These are phyloP conservation scores for Picea sitchensis DNA, from an alignment of 75 land plant species.

Conservation along the genomic window DNA sequence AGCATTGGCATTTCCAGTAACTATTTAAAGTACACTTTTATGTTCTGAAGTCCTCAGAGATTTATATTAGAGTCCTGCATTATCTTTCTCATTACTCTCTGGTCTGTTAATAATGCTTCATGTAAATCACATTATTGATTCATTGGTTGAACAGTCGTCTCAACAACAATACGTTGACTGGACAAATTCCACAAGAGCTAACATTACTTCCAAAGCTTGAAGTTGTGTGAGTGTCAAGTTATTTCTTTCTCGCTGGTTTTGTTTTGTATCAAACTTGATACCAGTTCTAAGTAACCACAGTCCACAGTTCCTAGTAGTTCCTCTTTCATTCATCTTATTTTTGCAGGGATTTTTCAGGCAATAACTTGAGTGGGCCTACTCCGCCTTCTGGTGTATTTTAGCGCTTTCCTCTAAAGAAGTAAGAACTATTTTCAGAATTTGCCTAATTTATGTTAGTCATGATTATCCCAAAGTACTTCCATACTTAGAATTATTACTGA, in stretches of 20 bases:
- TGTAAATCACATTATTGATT: not conserved
- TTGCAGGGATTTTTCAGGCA: slow-evolving; percentile 86
- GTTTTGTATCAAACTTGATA: not conserved
- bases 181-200: slow-evolving; percentile 76
- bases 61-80: too few species aligned
- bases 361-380: slow-evolving; percentile 80
- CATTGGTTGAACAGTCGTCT: slow-evolving; percentile 47
- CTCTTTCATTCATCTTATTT: not conserved
- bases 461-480: too few species aligned
- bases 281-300: not conserved
- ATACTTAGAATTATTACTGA: too few species aligned
- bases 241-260: not conserved
- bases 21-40: not conserved
- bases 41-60: too few species aligned
- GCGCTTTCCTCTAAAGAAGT: slow-evolving; percentile 52
- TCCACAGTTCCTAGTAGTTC: not conserved
- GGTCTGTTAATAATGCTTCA: not conserved
- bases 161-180: slow-evolving; percentile 75
- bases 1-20: not conserved
- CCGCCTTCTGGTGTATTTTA: slow-evolving; percentile 71
- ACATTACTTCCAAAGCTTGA: slow-evolving; percentile 52
- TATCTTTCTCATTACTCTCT: too few species aligned
- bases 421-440: not conserved
- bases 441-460: too few species aligned
- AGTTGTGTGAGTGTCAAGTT: slow-evolving; percentile 74